phyloP scores from a whole-genome alignment of 169 alveolate genomes.

The Amoebophrya sp. region DNA sequence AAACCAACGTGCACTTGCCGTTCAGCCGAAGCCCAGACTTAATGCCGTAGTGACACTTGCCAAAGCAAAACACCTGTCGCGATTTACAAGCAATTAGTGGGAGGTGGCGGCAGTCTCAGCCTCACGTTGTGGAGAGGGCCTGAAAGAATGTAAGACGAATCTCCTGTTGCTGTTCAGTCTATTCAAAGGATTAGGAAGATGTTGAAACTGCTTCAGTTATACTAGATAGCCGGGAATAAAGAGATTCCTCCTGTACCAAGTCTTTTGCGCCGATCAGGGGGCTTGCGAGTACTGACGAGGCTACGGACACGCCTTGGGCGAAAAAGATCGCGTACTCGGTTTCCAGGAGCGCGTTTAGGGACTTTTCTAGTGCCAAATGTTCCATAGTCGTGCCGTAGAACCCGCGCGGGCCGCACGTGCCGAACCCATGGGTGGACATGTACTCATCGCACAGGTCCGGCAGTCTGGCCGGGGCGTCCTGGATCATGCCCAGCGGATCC shows the following conservation, averaged over 20 bases:
- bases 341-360: background rate
- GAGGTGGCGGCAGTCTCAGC: too few relatives aligned
- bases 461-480: background rate
- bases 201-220: too few relatives aligned
- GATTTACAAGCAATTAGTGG: too few relatives aligned
- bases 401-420: slow-evolving; percentile 18
- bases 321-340: background rate
- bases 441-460: background rate
- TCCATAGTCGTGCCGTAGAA: slow-evolving; percentile 21
- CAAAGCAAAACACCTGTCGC: background rate
- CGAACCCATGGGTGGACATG: slow-evolving; percentile 1
- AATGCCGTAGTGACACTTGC: background rate
- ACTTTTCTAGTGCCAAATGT: slow-evolving; percentile 12
- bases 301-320: background rate
- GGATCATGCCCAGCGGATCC: slow-evolving; percentile 3
- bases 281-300: background rate
- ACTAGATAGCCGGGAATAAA: too few relatives aligned
- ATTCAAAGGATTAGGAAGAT: too few relatives aligned
- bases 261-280: background rate
- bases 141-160: too few relatives aligned
- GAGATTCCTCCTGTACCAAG: too few relatives aligned
- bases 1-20: background rate
- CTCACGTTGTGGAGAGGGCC: too few relatives aligned
- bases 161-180: too few relatives aligned
- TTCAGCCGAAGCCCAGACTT: background rate